These are phyloP conservation scores for Cornus suecica DNA, from an alignment of 148 eudicot genomes.

Conservation along the genomic window DNA sequence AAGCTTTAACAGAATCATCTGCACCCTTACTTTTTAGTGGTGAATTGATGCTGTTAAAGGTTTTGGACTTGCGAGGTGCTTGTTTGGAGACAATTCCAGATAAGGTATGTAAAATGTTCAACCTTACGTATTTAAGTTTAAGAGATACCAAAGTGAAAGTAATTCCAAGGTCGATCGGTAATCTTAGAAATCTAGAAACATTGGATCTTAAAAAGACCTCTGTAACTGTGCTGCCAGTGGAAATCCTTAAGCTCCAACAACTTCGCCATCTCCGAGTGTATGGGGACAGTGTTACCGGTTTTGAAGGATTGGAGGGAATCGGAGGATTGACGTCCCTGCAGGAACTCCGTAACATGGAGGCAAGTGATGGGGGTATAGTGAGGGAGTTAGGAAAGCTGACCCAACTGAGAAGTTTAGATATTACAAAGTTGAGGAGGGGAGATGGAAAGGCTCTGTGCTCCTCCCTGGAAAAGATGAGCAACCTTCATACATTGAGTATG, in stretches of 20 bases:
- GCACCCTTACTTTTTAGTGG: not conserved
- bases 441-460: constrained; percentile 8
- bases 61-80: constrained; percentile 6
- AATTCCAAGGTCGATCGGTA: too few species aligned
- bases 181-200: too few species aligned
- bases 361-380: not conserved
- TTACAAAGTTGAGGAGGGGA: not conserved
- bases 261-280: too few species aligned
- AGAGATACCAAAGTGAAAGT: not conserved
- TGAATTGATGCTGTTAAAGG: constrained; percentile 2
- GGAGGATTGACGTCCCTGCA: not conserved
- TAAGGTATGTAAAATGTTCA: not conserved
- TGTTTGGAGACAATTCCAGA: constrained; percentile 1
- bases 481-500: not conserved
- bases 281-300: too few species aligned
- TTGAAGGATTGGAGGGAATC: too few species aligned
- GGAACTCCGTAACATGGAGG: constrained; percentile 4
- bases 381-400: not conserved
- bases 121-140: constrained; percentile 4
- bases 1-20: not conserved
- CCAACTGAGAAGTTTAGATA: not conserved
- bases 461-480: not conserved
- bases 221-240: too few species aligned
- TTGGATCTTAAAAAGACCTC: too few species aligned
- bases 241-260: too few species aligned